These are phyloP conservation scores for Athelia sp. DNA, from an alignment of 1,284 basidiomycete genomes.

Conservation along the genomic window DNA sequence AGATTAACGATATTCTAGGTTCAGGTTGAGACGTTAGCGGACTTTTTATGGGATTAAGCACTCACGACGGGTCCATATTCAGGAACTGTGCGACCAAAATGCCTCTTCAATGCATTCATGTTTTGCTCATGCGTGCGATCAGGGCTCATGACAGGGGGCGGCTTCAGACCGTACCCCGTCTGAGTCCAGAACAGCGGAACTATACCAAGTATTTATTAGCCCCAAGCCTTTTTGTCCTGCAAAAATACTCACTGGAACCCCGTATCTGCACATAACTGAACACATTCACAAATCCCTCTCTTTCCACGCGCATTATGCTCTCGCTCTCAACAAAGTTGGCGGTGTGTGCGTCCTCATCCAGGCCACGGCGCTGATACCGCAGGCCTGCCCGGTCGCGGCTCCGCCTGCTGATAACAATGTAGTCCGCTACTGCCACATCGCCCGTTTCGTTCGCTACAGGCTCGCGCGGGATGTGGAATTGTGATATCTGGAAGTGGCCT, in stretches of 20 bases:
- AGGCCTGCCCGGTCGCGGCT: slow-evolving; percentile 91
- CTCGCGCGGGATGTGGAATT: slow-evolving; percentile 60
- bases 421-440: slow-evolving; percentile 45
- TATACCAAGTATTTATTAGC: slow-evolving; percentile 21
- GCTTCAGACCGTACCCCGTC: slow-evolving; percentile 81
- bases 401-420: slow-evolving; percentile 77
- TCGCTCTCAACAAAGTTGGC: slow-evolving; percentile 95
- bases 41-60: background rate
- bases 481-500: slow-evolving; percentile 75
- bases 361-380: slow-evolving; percentile 92
- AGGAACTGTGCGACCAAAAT: slow-evolving; percentile 67
- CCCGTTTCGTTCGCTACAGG: slow-evolving; percentile 42
- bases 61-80: slow-evolving; percentile 77
- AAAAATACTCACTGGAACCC: slow-evolving; percentile 82
- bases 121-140: slow-evolving; percentile 77
- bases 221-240: background rate
- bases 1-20: slow-evolving; percentile 79
- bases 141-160: slow-evolving; percentile 71
- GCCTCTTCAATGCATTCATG: slow-evolving; percentile 63
- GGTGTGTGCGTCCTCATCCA: slow-evolving; percentile 81
- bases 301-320: slow-evolving; percentile 75
- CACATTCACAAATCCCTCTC: slow-evolving; percentile 67
- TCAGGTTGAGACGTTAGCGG: background rate
- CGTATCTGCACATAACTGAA: slow-evolving; percentile 88
- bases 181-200: slow-evolving; percentile 91